Evolutionary conservation across 169 alveolate species (phyloP).

Genomic region (Eimeria falciformis): DNA sequence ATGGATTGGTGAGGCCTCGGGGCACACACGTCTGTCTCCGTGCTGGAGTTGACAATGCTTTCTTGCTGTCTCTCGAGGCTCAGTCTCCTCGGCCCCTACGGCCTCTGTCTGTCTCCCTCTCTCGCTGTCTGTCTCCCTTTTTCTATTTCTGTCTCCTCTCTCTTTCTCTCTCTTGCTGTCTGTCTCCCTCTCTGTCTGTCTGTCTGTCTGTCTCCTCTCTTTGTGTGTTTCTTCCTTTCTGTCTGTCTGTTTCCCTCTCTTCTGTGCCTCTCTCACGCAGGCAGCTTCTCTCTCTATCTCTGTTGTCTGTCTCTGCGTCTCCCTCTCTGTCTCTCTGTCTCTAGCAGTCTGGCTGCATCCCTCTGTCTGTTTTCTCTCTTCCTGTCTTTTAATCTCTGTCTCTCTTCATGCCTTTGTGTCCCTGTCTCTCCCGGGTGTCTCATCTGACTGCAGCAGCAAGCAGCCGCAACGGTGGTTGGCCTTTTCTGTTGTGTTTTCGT

Average conservation of each 20-base stretch:
- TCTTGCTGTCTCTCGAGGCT: too few species aligned
- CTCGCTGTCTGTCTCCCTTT: background rate
- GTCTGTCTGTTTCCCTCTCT: background rate
- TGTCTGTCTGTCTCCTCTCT: background rate
- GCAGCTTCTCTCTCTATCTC: too few species aligned
- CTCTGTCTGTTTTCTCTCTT: background rate
- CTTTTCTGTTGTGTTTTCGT: background rate
- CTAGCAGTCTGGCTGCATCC: too few species aligned
- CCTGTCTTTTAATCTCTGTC: background rate
- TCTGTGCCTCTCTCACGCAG: too few species aligned
- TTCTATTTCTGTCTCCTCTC: background rate
- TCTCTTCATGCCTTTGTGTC: background rate
- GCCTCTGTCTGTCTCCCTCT: slow-evolving; percentile 7
- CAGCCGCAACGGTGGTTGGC: background rate
- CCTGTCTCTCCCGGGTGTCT: background rate
- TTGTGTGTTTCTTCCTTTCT: background rate
- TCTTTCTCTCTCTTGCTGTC: background rate
- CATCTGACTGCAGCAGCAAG: background rate
- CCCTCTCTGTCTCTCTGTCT: too few species aligned
- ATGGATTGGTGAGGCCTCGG: slow-evolving; percentile 96
- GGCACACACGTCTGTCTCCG: too few species aligned
- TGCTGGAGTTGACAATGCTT: too few species aligned
- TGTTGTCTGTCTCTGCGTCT: background rate
- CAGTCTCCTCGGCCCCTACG: too few species aligned
- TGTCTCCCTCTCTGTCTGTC: slow-evolving; percentile 12